Percentiles rank a stretch among this genome's conserved stretches.
Conservation (phyloP, 345 rosid genomes). For the Excoecaria agallocha region DNA sequence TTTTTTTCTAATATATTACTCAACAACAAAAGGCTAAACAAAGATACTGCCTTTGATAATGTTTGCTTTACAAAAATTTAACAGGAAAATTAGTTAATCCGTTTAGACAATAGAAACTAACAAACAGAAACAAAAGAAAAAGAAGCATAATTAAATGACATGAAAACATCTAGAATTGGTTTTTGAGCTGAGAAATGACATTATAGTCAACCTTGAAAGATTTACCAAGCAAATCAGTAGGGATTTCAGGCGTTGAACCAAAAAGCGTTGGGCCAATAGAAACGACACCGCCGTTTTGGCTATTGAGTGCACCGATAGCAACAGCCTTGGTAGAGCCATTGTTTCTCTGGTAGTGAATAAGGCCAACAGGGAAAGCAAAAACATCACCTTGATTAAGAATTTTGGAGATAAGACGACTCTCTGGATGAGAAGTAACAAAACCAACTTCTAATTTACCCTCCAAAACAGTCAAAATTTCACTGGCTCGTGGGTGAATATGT, state of each 20-base stretch:
- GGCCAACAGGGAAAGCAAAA: conserved; percentile 7
- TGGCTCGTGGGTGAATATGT: conserved; percentile 5
- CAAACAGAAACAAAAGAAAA: too few relatives aligned
- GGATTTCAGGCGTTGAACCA: conserved; percentile 2
- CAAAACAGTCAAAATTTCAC: neutral
- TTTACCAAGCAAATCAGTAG: conserved; percentile 8
- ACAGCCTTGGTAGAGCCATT: neutral
- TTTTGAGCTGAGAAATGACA: neutral
- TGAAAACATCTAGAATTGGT: neutral
- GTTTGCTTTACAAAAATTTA: too few relatives aligned
- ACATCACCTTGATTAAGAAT: neutral
- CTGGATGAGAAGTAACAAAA: conserved; percentile 5
- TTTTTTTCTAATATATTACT: too few relatives aligned
- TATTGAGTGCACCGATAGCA: neutral
- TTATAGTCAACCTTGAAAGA: conserved; percentile 5
- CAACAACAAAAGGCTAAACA: too few relatives aligned
- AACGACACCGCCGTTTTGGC: conserved; percentile 12
- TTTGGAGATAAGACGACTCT: neutral
- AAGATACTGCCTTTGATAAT: too few relatives aligned
- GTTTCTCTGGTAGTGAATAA: conserved; percentile 13
- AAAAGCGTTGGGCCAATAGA: neutral
- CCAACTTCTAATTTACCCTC: conserved; percentile 11
- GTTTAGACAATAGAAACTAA: too few relatives aligned
- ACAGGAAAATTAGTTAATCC: too few relatives aligned
- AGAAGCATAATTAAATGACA: too few relatives aligned